Evolutionary conservation across 768 basidiomycete genomes (phyloP).

Genomic region (Naganishia randhawae): DNA sequence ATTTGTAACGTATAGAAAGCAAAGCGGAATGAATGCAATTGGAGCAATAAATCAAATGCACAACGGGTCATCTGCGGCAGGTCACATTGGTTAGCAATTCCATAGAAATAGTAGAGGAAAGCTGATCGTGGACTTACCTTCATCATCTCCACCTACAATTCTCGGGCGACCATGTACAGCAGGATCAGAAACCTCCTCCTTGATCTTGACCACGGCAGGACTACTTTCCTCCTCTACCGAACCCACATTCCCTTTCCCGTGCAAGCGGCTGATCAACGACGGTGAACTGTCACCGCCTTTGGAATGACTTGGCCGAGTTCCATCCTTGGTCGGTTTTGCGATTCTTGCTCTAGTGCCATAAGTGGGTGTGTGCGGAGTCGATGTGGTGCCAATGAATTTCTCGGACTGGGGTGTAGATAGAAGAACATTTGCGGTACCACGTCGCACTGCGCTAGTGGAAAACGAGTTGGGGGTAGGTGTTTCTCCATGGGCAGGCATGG

Average conservation of each 20-base stretch:
- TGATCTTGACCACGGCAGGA: constrained; percentile 12
- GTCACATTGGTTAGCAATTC: no score
- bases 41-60: background rate
- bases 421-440: no score
- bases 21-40: background rate
- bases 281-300: background rate
- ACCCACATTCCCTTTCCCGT: background rate
- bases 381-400: background rate
- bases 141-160: constrained; percentile 12
- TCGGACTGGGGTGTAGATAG: background rate
- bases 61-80: constrained; percentile 1
- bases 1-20: no score
- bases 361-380: background rate
- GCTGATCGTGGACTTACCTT: constrained; percentile 2
- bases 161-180: constrained; percentile 1
- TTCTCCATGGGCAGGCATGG: background rate
- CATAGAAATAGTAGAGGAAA: no score
- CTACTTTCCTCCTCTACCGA: background rate
- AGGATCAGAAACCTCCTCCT: constrained; percentile 13
- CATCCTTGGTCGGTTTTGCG: background rate
- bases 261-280: background rate
- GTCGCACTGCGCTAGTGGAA: background rate
- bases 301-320: background rate
- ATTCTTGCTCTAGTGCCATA: background rate
- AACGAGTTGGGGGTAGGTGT: background rate